Evolutionary conservation across 2,329 filamentous ascomycete genomes (phyloP), one percentile per base, ranked within the genome.

Genomic region (Ascochyta pisi): DNA sequence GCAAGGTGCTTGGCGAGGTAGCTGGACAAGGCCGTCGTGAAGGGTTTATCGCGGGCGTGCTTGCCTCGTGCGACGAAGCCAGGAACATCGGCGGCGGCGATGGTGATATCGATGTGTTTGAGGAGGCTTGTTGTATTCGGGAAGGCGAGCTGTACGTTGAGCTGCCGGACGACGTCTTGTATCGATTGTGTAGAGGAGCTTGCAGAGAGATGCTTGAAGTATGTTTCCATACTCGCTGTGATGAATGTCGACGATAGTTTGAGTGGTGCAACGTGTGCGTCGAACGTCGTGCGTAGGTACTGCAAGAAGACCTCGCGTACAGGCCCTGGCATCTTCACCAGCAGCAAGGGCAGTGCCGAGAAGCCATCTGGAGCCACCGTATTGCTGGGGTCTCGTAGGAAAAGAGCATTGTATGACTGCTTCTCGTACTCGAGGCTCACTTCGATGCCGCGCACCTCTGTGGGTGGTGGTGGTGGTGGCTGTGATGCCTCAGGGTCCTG

Each of bases 201-300:
- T 26, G 69, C 59, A 3, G 83, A 78, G 13, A 93, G 77, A 53
- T 84, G 79, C 13, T 84, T 85, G 50, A 94, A 80, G 57, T 92
- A 86, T 0, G 64, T 74, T 56, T 82, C 80, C 15, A 83, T 69
- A 1, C 72, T 70, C 0, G 68, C 62, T n/a, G 78, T 78, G 29
- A 84, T 71, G 55, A 82, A 81, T 7, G 62, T 56, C 0, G 81
- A 77, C 0, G 78, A 69, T 3, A 84, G 74, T 5, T 70, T 72
- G 23, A 84, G 60, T 4, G 77, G 67, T 6, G 79, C 76, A 41
- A 78, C 75, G 57, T 80, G 80, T 3, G 79, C 75, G 58, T 85
- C 82, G 64, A 85, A 84, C 53, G 74, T 79, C 1, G 78, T 73
- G 5, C 76, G 70, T 13, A 85, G 64, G 62, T 84, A 84, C 13